A percentile compares a stretch with the other conserved stretches of the same genome.
Conservation (phyloP, 306 rosid species). For the Sophora flavescens region DNA sequence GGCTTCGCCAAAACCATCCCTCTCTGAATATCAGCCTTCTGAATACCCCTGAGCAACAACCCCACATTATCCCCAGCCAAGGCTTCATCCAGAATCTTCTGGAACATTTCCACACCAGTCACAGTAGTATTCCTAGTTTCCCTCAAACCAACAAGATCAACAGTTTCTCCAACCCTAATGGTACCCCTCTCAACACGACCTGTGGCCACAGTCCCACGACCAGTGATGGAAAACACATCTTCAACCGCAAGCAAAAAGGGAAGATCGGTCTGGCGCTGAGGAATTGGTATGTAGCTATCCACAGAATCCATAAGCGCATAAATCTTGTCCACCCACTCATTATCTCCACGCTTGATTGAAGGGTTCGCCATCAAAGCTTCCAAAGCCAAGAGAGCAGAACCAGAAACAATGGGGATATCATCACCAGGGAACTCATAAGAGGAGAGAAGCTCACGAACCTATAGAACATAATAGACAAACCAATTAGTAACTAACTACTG, state of each 20-base stretch:
- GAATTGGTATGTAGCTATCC: slow-evolving; percentile 82
- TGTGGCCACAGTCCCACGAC: slow-evolving; percentile 92
- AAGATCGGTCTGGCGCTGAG: slow-evolving; percentile 77
- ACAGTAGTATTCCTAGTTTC: slow-evolving; percentile 76
- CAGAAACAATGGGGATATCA: slow-evolving; percentile 77
- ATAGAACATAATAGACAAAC: not conserved
- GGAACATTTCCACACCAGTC: slow-evolving; percentile 92
- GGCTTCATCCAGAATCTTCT: slow-evolving; percentile 87
- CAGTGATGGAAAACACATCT: slow-evolving; percentile 85
- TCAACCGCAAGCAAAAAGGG: slow-evolving; percentile 84
- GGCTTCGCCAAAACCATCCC: slow-evolving; percentile 96
- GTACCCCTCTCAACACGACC: slow-evolving; percentile 84
- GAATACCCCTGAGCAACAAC: slow-evolving; percentile 77
- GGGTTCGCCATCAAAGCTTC: slow-evolving; percentile 83
- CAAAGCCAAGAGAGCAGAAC: slow-evolving; percentile 81
- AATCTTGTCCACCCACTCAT: slow-evolving; percentile 88
- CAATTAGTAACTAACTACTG: not conserved
- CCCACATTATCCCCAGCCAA: slow-evolving; percentile 92
- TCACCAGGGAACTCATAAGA: slow-evolving; percentile 91
- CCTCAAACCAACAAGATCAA: slow-evolving; percentile 79
- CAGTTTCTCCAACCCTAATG: slow-evolving; percentile 65
- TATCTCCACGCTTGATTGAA: slow-evolving; percentile 65
- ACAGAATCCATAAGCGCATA: slow-evolving; percentile 78
- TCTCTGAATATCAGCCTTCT: slow-evolving; percentile 81
- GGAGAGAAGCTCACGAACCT: slow-evolving; percentile 75